Evolutionary conservation across 768 basidiomycete genomes (phyloP), one percentile per base, ranked within the genome.

Genomic region (Mycena leptocephala): DNA sequence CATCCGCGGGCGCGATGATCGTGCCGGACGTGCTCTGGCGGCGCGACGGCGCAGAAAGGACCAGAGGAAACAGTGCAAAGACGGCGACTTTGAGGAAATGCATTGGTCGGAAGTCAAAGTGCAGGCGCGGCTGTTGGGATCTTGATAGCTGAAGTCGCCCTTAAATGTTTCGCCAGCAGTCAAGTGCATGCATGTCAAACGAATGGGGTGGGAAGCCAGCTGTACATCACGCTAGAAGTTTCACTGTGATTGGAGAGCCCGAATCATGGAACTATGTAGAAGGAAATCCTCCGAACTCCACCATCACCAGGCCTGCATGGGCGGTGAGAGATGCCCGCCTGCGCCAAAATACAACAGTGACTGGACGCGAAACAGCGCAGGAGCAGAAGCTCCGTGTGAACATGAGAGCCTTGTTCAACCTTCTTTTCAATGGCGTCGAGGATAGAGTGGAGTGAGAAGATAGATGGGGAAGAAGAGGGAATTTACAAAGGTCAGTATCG

Each of bases 1-100:
- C 87, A 39, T 76, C 75, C 10, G 72, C 69, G 28, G 84, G 84
- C 11, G 70, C 69, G 68, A 81, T 35, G 64, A 83, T 84, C 32
- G 70, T 75, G 28, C 77, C 77, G 8, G 62, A n/a, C 11, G 58
- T 72, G 64, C 58, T 68, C 66, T 76, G 65, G 58, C 75, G 75
- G 22, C 22, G 75, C 6, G 75, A 63, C 22, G 75, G 75, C 4
- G 61, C 58, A 48, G 65, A 58, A 24, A 76, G 39, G n/a, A 64
- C 30, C 24, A 76, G 35, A 18, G 75, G 70, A 39, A 76, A 63
- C 46, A 71, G 37, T n/a, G 65, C 70, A 55, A 76, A 48, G 26
- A 55, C 70, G 10, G 75, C 75, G 43, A 72, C 59, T 43, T 72
- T 72, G 65, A 63, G 51, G 59, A 76, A 69, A 48, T 72, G 59